Evolutionary conservation across 352 stramenopile genomes (phyloP).

Genomic region (Phytophthora colocasiae): DNA sequence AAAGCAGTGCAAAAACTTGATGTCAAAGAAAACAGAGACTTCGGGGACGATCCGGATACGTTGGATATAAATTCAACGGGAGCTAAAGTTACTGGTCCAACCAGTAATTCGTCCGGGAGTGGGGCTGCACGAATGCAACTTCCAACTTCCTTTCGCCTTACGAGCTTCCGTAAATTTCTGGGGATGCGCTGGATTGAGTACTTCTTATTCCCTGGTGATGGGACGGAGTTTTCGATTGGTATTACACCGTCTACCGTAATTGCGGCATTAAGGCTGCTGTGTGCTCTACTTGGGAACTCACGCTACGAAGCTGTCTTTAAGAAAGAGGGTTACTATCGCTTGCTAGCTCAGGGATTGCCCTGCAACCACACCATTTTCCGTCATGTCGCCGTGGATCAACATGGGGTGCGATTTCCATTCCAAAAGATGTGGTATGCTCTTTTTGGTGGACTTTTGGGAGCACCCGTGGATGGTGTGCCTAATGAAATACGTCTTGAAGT

Average conservation of each 20-base stretch:
- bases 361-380: constrained; percentile 46
- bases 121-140: constrained; percentile 55
- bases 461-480: constrained; percentile 66
- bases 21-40: constrained; percentile 68
- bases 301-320: constrained; percentile 65
- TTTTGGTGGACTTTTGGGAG: constrained; percentile 68
- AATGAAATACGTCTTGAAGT: constrained; percentile 70
- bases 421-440: constrained; percentile 77
- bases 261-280: constrained; percentile 57
- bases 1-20: constrained; percentile 81
- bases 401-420: constrained; percentile 51
- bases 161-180: constrained; percentile 68
- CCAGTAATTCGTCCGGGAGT: constrained; percentile 15
- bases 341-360: constrained; percentile 68
- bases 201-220: constrained; percentile 58
- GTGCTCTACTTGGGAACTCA: constrained; percentile 47
- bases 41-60: constrained; percentile 36
- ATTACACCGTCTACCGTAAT: constrained; percentile 63
- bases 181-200: constrained; percentile 70
- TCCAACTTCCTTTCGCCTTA: constrained; percentile 46
- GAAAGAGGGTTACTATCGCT: constrained; percentile 74
- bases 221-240: constrained; percentile 38
- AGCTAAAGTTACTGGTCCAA: constrained; percentile 1
- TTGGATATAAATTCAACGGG: constrained; percentile 6
- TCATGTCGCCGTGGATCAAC: constrained; percentile 7